A percentile compares a stretch with the other conserved stretches of the same genome.
Conservation (phyloP, 495 filamentous ascomycete genomes). For the Aspergillus mulundensis region DNA sequence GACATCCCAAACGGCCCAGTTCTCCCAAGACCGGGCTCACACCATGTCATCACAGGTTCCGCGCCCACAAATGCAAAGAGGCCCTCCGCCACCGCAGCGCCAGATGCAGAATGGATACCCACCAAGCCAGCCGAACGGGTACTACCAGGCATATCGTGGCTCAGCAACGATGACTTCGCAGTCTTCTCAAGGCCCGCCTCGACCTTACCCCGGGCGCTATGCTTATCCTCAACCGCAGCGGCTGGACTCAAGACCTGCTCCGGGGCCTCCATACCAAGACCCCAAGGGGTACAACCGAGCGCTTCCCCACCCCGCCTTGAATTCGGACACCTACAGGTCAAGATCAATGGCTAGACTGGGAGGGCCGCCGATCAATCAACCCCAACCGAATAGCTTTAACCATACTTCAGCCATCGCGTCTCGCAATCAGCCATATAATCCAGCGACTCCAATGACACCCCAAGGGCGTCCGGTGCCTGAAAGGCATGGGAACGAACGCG, state of each 20-base stretch:
- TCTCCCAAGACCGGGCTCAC: conserved; percentile 66
- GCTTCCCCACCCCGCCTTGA: conserved; percentile 64
- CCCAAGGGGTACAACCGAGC: conserved; percentile 45
- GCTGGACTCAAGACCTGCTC: conserved; percentile 63
- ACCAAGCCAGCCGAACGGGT: conserved; percentile 34
- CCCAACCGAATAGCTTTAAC: conserved; percentile 61
- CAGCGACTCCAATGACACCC: conserved; percentile 67
- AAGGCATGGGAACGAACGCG: conserved; percentile 75
- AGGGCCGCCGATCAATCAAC: conserved; percentile 61
- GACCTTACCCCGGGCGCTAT: conserved; percentile 55
- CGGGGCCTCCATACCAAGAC: conserved; percentile 52
- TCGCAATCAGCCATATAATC: conserved; percentile 68
- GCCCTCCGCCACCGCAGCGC: conserved; percentile 55
- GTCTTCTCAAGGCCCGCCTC: conserved; percentile 60
- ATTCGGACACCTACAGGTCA: conserved; percentile 80
- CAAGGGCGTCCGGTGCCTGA: conserved; percentile 90
- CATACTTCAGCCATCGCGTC: conserved; percentile 67
- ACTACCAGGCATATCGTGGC: conserved; percentile 45
- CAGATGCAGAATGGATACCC: conserved; percentile 53
- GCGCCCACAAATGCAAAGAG: conserved; percentile 45
- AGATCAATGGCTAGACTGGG: conserved; percentile 80
- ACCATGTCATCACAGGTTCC: conserved; percentile 73
- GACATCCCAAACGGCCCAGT: conserved; percentile 62
- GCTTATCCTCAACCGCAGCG: conserved; percentile 67
- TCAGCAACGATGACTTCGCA: conserved; percentile 46